Percentiles rank a stretch among this genome's conserved stretches.
phyloP scores from a whole-genome alignment of 805 yeast genomes.

The Cyberlindnera mississippiensis region DNA sequence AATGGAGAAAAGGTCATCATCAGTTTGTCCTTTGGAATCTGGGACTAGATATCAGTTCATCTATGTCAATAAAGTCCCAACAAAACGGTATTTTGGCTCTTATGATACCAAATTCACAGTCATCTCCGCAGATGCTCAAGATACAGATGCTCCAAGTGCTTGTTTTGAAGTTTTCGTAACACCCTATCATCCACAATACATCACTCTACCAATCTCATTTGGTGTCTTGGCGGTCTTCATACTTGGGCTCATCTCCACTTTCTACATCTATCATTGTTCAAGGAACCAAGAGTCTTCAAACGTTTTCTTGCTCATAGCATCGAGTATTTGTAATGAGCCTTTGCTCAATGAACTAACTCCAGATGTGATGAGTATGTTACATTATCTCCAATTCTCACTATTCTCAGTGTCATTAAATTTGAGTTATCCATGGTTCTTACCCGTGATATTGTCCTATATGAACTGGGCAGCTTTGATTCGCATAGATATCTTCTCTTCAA shows the following conservation, averaged over 20 bases:
- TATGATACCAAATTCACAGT: constrained; percentile 40
- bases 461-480: constrained; percentile 54
- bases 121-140: constrained; percentile 39
- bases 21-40: constrained; percentile 28
- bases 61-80: constrained; percentile 22
- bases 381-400: constrained; percentile 56
- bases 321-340: constrained; percentile 56
- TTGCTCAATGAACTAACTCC: constrained; percentile 55
- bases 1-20: no score
- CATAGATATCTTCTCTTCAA: constrained; percentile 15
- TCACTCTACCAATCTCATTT: constrained; percentile 37
- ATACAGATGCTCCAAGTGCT: neutral
- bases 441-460: constrained; percentile 46
- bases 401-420: constrained; percentile 53
- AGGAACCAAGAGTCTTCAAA: constrained; percentile 57
- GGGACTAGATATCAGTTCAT: constrained; percentile 26
- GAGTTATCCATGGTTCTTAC: constrained; percentile 60
- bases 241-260: constrained; percentile 33
- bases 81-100: constrained; percentile 39
- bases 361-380: constrained; percentile 42
- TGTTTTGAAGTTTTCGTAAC: constrained; percentile 48
- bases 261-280: constrained; percentile 39
- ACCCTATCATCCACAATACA: constrained; percentile 39
- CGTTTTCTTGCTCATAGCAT: constrained; percentile 47
- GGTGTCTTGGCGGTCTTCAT: constrained; percentile 39